Conservation (phyloP, 2,329 filamentous ascomycete genomes). For the Fusarium buharicum region DNA sequence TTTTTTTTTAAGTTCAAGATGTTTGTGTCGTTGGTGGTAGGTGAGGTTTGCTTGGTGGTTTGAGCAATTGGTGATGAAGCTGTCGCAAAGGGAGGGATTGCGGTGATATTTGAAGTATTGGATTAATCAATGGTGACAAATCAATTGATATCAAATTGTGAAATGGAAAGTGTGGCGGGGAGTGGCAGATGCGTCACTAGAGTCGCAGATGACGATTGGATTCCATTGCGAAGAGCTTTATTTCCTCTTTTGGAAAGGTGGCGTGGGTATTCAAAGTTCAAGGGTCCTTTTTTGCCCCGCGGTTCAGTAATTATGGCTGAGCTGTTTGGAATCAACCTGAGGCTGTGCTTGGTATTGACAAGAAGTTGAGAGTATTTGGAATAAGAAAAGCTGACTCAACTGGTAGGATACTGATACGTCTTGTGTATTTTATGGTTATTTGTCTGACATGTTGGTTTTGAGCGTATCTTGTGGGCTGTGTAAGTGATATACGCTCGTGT, state of each 20-base stretch:
- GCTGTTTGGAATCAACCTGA: conserved; percentile 20
- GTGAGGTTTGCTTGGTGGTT: background rate
- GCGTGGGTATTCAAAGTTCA: conserved; percentile 8
- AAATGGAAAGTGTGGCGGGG: conserved; percentile 15
- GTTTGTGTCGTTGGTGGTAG: background rate
- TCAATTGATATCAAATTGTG: conserved; percentile 2
- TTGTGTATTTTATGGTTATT: too few relatives aligned
- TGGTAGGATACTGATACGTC: too few relatives aligned
- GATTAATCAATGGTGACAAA: conserved; percentile 26
- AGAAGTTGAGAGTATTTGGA: background rate
- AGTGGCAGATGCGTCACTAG: conserved; percentile 32
- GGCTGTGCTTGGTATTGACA: conserved; percentile 1
- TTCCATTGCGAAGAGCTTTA: conserved; percentile 20
- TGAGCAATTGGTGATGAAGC: background rate
- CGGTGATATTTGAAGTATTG: conserved; percentile 29
- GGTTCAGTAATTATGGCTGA: conserved; percentile 1
- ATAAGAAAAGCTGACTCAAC: background rate
- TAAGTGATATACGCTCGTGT: background rate
- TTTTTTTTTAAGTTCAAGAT: conserved; percentile 1
- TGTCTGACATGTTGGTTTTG: too few relatives aligned
- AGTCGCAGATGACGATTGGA: conserved; percentile 42
- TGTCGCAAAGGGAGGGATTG: conserved; percentile 7
- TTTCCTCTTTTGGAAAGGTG: conserved; percentile 36
- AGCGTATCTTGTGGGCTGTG: conserved; percentile 3
- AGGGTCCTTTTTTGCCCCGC: conserved; percentile 26